Conservation (phyloP, 345 rosid species). For the Euclidium syriacum region DNA sequence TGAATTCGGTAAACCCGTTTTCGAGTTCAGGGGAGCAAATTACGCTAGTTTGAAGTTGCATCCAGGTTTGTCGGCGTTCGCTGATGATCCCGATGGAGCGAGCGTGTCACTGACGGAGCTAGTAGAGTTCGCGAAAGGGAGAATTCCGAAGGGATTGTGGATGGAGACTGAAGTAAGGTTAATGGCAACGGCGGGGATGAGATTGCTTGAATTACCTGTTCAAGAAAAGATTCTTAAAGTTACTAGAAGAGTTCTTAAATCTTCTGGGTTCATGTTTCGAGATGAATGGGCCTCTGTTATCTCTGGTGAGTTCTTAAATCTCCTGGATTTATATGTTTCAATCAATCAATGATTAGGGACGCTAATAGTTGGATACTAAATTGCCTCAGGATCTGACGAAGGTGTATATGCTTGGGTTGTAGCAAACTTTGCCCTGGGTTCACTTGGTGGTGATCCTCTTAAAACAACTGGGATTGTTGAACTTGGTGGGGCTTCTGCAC, state of each 20-base stretch:
- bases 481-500: constrained; percentile 99
- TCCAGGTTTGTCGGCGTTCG: constrained; percentile 76
- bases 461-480: constrained; percentile 88
- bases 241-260: constrained; percentile 48
- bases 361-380: constrained; percentile 1
- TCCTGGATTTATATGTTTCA: neutral
- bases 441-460: constrained; percentile 78
- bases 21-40: constrained; percentile 47
- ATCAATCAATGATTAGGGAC: neutral
- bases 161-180: constrained; percentile 68
- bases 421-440: constrained; percentile 77
- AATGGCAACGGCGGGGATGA: constrained; percentile 94
- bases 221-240: constrained; percentile 53
- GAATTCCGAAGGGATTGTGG: constrained; percentile 60
- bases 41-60: constrained; percentile 59
- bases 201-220: constrained; percentile 50
- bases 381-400: constrained; percentile 79
- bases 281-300: constrained; percentile 89
- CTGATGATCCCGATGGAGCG: constrained; percentile 49
- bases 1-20: constrained; percentile 35
- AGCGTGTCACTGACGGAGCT: constrained; percentile 56
- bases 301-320: constrained; percentile 44
- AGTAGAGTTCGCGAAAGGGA: constrained; percentile 59
- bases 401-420: constrained; percentile 95
- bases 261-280: constrained; percentile 60